Evolutionary conservation across 2,329 filamentous ascomycete genomes (phyloP).

Genomic region (Pseudodiploospora longispora): DNA sequence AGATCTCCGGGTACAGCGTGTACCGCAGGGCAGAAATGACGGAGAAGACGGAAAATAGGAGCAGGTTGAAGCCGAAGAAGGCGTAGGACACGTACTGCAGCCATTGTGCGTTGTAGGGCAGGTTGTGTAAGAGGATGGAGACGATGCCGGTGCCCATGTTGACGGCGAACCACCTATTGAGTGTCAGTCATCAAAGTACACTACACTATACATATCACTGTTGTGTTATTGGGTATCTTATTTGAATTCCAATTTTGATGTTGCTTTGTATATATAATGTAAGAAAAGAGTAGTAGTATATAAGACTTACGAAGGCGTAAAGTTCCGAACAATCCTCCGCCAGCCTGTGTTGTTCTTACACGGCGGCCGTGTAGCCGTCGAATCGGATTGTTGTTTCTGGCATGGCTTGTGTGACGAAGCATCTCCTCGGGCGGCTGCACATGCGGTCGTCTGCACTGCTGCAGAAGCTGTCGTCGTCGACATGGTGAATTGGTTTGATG

Average conservation of each 20-base stretch:
- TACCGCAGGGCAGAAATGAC: conserved; percentile 52
- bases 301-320: conserved; percentile 42
- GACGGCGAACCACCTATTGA: conserved; percentile 45
- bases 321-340: conserved; percentile 41
- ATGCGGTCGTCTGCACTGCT: neutral
- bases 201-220: too few relatives aligned
- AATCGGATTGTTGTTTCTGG: conserved; percentile 4
- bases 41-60: conserved; percentile 48
- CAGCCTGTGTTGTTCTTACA: conserved; percentile 31
- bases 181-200: too few relatives aligned
- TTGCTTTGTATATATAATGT: neutral
- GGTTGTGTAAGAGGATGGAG: conserved; percentile 51
- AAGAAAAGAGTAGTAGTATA: neutral
- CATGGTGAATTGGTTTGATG: neutral
- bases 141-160: conserved; percentile 64
- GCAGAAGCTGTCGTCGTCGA: neutral
- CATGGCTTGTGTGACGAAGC: neutral
- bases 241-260: neutral
- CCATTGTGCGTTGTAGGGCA: conserved; percentile 53
- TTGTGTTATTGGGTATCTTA: neutral
- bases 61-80: conserved; percentile 53
- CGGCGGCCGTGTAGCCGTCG: conserved; percentile 9
- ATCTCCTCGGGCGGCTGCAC: neutral
- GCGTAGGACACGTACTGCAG: conserved; percentile 50
- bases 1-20: conserved; percentile 56